These are phyloP conservation scores for Eudorina sp. DNA, from an alignment of 139 green algal genomes.

Conservation along the genomic window DNA sequence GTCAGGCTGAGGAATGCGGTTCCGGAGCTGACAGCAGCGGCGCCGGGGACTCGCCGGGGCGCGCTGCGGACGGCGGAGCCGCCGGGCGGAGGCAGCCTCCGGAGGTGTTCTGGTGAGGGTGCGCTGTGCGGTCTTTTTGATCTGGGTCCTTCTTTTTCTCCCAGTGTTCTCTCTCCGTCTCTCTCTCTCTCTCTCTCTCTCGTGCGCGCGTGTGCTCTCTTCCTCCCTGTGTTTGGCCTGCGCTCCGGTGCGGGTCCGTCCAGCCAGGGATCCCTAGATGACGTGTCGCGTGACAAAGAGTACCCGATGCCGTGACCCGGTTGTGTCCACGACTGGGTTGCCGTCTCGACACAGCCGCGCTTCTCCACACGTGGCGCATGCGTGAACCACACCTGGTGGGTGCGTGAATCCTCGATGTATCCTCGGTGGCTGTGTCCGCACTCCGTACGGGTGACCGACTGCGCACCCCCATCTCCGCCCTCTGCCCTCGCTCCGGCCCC, in stretches of 20 bases:
- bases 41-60: no score
- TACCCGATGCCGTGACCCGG: no score
- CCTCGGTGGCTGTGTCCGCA: neutral
- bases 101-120: constrained; percentile 1
- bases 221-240: neutral
- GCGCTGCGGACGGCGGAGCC: no score
- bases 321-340: no score
- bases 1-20: no score
- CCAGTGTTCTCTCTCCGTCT: no score
- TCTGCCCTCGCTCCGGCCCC: neutral
- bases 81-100: neutral
- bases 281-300: no score
- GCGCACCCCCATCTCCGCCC: neutral
- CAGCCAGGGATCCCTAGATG: no score
- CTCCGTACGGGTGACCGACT: neutral
- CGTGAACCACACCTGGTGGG: neutral
- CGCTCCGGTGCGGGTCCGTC: no score
- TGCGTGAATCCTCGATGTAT: neutral
- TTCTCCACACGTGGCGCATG: neutral
- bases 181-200: no score
- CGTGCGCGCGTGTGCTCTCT: neutral
- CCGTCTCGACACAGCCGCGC: neutral
- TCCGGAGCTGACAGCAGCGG: neutral
- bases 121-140: neutral
- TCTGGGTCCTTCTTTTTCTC: no score